Evolutionary conservation across 352 stramenopile genomes (phyloP), one percentile per base, ranked within the genome.

Genomic region (Pythium phragmitis): DNA sequence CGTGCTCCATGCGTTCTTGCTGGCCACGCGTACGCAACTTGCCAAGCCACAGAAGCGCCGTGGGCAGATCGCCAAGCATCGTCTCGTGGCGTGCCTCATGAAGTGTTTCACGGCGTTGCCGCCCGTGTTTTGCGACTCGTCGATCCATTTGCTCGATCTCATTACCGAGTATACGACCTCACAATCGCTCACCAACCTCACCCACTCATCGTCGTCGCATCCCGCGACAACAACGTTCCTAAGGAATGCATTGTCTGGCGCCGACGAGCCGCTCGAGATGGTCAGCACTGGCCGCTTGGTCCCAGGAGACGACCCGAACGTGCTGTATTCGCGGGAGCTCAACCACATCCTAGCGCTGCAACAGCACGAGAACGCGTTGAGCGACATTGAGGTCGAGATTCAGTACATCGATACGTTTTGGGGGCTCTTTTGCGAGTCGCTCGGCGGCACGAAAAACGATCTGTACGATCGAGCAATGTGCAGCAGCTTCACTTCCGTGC

Each of bases 341-440:
- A 96, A 96, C 69, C 77, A 88, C 39, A 74, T 90, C 33, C 70
- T 96, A 17, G 75, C 74, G 13, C 67, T 96, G 19, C 70, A 87
- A 21, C 85, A 88, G 55, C 73, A 62, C 6, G 85, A 91, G 51
- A 91, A 89, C 23, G 75, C 84, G 12, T 72, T 96, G 6, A 91
- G 82, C 2, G 87, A 96, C 65, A 91, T 79, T 14, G 87, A 96
- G 50, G 65, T 96, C 6, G 87, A 96, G 50, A 72, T 92, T 4
- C 84, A 93, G 72, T 94, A 94, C 64, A 59, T 90, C 14, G 87
- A 96, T 60, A 83, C 76, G 4, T 94, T 92, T 65, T 85, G 76
- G 80, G 68, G 70, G 6, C 67, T 78, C 7, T 69, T 75, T 9
- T 77, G 64, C 56, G 73, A 84, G 42, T 69, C 64, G 34, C 65